Evolutionary conservation across 345 rosid genomes (phyloP).

Genomic region (Punica granatum): DNA sequence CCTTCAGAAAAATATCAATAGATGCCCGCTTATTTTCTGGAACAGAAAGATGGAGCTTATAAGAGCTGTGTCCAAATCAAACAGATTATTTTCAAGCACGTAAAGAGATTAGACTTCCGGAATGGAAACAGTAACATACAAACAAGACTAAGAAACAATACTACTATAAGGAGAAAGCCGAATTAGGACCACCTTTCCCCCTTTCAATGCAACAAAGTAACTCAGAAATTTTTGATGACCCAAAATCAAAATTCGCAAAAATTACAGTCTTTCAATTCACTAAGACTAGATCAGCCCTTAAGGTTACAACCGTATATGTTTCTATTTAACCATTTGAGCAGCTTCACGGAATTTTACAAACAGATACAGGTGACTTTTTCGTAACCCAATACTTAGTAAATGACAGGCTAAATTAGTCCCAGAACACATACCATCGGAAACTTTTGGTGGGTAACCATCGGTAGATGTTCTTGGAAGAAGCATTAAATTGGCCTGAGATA

Average conservation of each 20-base stretch:
- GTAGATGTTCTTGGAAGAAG: constrained; percentile 85
- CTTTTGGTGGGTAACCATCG: constrained; percentile 74
- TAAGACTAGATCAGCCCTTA: not conserved
- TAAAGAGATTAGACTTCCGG: not conserved
- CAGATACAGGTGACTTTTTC: not conserved
- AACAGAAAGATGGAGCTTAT: constrained; percentile 12
- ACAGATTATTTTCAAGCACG: not conserved
- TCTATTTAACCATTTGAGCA: not conserved
- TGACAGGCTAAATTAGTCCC: not conserved
- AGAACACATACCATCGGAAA: constrained; percentile 68
- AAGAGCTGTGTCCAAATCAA: constrained; percentile 1
- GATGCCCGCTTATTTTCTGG: constrained; percentile 85
- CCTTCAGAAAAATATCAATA: constrained; percentile 88
- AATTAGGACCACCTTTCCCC: not conserved
- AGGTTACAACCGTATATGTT: not conserved
- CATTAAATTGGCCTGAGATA: constrained; percentile 82
- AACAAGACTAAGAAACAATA: not conserved
- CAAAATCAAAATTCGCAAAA: not conserved
- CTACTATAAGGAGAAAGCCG: not conserved
- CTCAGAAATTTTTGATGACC: not conserved
- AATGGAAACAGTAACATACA: not conserved
- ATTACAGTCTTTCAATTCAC: not conserved
- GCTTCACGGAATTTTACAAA: not conserved
- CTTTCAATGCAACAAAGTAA: not conserved
- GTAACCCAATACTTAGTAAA: not conserved